These are phyloP conservation scores for Vigna radiata DNA, from an alignment of 306 rosid species.

Conservation along the genomic window DNA sequence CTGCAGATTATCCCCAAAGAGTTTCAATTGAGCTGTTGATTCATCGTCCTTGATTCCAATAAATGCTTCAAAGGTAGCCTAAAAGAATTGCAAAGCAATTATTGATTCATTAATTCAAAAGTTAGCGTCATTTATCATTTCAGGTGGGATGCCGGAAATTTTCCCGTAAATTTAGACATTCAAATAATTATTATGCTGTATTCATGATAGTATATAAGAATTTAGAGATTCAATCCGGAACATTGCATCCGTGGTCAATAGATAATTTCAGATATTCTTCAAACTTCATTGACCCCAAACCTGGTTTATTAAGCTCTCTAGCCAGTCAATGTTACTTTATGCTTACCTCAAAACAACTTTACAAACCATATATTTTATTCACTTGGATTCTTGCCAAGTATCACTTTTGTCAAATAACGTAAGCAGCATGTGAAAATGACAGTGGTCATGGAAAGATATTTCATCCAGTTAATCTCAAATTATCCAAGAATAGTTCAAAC, in stretches of 20 bases:
- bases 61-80: conserved; percentile 97
- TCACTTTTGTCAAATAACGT: conserved; percentile 27
- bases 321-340: conserved; percentile 19
- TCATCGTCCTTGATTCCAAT: conserved; percentile 88
- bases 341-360: conserved; percentile 21
- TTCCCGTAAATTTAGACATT: conserved; percentile 25
- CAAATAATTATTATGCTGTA: conserved; percentile 11
- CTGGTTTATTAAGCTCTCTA: conserved; percentile 18
- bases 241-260: conserved; percentile 7
- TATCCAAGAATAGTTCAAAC: conserved; percentile 12
- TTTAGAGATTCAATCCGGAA: conserved; percentile 26
- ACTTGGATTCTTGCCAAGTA: conserved; percentile 28
- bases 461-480: conserved; percentile 27
- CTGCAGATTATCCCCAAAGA: conserved; percentile 92
- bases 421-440: conserved; percentile 22
- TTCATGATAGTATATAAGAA: not conserved
- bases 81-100: conserved; percentile 43
- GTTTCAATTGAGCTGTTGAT: conserved; percentile 86
- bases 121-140: not conserved
- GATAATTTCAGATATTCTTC: conserved; percentile 26
- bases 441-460: conserved; percentile 2
- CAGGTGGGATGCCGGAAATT: conserved; percentile 1
- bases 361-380: not conserved
- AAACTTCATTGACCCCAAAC: conserved; percentile 6
- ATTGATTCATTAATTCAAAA: conserved; percentile 26